Evolutionary conservation across 2,329 filamentous ascomycete species (phyloP), one percentile per base, ranked within the genome.

Genomic region (Cercospora zeae-maydis): DNA sequence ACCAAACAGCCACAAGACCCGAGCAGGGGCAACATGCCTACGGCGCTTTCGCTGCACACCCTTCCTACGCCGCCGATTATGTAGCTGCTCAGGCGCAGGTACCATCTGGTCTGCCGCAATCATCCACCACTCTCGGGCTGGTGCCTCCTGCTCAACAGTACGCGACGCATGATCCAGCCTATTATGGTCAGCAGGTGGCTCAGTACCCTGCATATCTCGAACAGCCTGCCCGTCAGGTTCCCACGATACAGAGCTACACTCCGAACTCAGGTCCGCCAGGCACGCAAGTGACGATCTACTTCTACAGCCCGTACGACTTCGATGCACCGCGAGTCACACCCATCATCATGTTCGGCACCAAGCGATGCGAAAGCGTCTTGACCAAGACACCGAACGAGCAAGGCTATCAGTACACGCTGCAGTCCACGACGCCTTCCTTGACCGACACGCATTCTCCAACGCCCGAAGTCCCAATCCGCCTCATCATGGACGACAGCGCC

Each of bases 321-420:
- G 62, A 84, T 87, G 75, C 83, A 81, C 63, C 83, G 80, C 71
- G 70, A 63, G 72, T 73, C 16, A 70, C 66, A 31, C 66, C 80
- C 73, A 87, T 91, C 71, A 77, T 96, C 59, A 84, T 88, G 52
- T 96, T 96, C 76, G 92, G 91, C n/a, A 82, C 84, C n/a, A 86
- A 89, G 71, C 87, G 88, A 75, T 89, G 87, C 75, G 81, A 85
- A 59, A 87, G 87, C 62, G 83, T 87, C 61, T 81, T 92, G 24
- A 82, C 85, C 51, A 88, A 88, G 73, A 70, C 70, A 3, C 60
- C 74, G 81, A 79, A 74, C 82, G 77, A 84, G 68, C 84, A 85
- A 19, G 80, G 78, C 59, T 90, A 85, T 74, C 84, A 88, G 66
- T 96, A 95, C 76, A 83, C 84, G 31, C 82, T 96, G 69, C 86